Base-by-base conservation (phyloP, 225 moss, liverwort and hornwort genomes). In the Thuidium tamariscinum region DNA sequence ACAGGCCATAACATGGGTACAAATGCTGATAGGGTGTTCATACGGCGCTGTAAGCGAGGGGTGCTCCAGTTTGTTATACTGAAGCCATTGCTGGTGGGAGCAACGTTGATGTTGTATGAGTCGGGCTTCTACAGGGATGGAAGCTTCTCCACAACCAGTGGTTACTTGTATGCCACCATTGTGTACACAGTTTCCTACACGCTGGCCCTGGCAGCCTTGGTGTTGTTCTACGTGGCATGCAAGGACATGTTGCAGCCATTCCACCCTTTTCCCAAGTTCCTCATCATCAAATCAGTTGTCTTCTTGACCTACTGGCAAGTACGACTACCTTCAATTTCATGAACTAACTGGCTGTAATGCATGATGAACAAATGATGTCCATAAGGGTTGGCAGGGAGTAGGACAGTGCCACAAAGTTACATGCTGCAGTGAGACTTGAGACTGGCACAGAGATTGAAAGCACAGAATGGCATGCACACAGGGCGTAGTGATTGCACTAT, bases 201-300 rank as follows among this genome's bases (percentile, higher is more conserved):
- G 32, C 32, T 82, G 83, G 98, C 98, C 26, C 83, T 98, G 26
- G 92, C 92, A 74, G 91, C 96, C 11, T 86, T 97, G 11, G 90
- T 98, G 69, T 85, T 98, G 41, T 98, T 98, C 82, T 98, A 98
- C 82, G 95, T 97, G 71, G 98, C 97, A 48, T 97, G 97, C 93
- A 98, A 97, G 79, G 92, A 95, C 54, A 89, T 98, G 88, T 83
- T 98, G 83, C 92, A 88, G 65, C 94, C 94, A 3, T 96, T 98
- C 91, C 94, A 42, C 63, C 98, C 98, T 7, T 83, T 98, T 30
- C 91, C 95, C 80, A 98, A 98, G 88, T 98, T 98, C 73, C 71
- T 97, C 82, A 88, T 98, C 87, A 95, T 98, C 94, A 98, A 98
- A 90, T 98, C 98, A 7, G 90, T 98, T 69, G 96, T 98, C 56